Conservation (phyloP, 345 rosid genomes). For the Populus davidiana region DNA sequence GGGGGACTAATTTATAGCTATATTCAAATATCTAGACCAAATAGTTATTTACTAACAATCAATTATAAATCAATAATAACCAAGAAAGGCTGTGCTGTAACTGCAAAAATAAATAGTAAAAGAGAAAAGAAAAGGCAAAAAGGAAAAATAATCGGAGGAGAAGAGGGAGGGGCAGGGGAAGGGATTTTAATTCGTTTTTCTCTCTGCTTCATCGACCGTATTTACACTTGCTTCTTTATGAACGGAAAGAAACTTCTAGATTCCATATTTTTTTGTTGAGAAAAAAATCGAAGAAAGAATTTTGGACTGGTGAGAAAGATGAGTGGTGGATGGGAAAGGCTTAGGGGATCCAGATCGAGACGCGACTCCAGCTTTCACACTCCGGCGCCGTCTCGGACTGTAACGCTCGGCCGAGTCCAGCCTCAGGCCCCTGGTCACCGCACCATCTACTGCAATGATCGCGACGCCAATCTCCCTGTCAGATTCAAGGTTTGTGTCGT, state of each 20-base stretch:
- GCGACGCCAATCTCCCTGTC: slow-evolving; percentile 78
- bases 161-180: neutral
- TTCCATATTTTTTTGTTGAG: neutral
- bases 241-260: neutral
- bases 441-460: slow-evolving; percentile 89
- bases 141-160: neutral
- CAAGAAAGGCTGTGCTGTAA: neutral
- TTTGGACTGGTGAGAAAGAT: slow-evolving; percentile 23
- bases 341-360: slow-evolving; percentile 53
- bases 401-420: slow-evolving; percentile 85
- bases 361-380: slow-evolving; percentile 42
- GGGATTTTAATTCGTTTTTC: neutral
- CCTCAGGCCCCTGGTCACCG: slow-evolving; percentile 97
- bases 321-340: slow-evolving; percentile 62
- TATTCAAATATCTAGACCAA: neutral
- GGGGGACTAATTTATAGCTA: neutral
- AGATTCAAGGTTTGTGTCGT: slow-evolving; percentile 61
- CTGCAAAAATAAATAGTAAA: neutral
- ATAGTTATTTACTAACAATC: neutral
- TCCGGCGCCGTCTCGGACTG: slow-evolving; percentile 54
- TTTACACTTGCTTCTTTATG: neutral
- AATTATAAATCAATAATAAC: neutral
- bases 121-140: too few species aligned
- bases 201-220: slow-evolving; percentile 13
- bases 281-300: neutral